Conservation (phyloP, 2,329 filamentous ascomycete species). For the Ophidiomyces ophidiicola region DNA sequence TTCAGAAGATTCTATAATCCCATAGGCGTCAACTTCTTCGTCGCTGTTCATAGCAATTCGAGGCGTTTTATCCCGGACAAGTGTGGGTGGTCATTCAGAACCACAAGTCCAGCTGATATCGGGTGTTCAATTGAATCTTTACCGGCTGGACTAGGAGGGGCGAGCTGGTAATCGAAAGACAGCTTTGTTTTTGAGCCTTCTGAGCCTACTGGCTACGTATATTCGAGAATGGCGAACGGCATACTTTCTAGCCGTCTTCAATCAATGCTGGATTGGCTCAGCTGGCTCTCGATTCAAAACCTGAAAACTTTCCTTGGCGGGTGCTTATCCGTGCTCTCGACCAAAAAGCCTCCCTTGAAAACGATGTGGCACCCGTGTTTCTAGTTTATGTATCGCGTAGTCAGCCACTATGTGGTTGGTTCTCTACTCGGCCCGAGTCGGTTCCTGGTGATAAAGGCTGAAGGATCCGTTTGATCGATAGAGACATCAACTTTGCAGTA, state of each 20-base stretch:
- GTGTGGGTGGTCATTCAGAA: slow-evolving; percentile 30
- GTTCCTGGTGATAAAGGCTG: too few relatives aligned
- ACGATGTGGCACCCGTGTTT: too few relatives aligned
- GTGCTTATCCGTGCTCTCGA: too few relatives aligned
- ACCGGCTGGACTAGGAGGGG: slow-evolving; percentile 15
- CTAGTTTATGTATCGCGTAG: too few relatives aligned
- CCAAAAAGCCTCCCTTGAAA: too few relatives aligned
- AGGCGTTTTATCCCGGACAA: slow-evolving; percentile 26
- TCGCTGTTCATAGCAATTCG: slow-evolving; percentile 25
- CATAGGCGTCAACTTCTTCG: slow-evolving; percentile 25
- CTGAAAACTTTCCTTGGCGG: too few relatives aligned
- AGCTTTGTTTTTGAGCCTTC: slow-evolving; percentile 28
- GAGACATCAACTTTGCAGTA: slow-evolving; percentile 32
- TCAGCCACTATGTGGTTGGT: too few relatives aligned
- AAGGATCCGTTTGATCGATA: slow-evolving; percentile 31
- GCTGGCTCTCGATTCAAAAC: slow-evolving; percentile 25
- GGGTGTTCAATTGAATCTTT: slow-evolving; percentile 17
- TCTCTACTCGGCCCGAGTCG: too few relatives aligned
- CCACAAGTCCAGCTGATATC: slow-evolving; percentile 15
- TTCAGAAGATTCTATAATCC: slow-evolving; percentile 26
- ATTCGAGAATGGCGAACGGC: slow-evolving; percentile 32
- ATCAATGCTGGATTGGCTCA: slow-evolving; percentile 18
- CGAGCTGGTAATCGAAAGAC: slow-evolving; percentile 32
- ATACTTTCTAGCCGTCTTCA: slow-evolving; percentile 26
- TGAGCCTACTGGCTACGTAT: slow-evolving; percentile 35